Evolutionary conservation across 2,329 filamentous ascomycete genomes (phyloP), one percentile per base, ranked within the genome.

Genomic region (Lecanoromycetidae sp.): DNA sequence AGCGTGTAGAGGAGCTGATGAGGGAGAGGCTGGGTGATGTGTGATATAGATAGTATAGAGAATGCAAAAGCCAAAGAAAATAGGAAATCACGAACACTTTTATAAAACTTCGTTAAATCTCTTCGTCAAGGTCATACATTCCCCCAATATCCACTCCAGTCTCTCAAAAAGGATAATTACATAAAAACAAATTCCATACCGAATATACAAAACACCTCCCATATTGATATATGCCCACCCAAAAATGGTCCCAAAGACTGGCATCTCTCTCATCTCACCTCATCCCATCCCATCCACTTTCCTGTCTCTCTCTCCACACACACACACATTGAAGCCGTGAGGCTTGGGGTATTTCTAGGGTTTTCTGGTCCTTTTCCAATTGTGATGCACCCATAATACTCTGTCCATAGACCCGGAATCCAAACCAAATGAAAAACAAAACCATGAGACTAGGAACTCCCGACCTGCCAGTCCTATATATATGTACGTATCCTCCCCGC

Each of bases 1-100:
- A 38, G 26, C 42, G 43, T 20, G 48, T 50, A 17, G 38, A 72
- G 5, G 36, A 46, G 2, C 22, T 46, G 9, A 19, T 40, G 13
- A 40, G 23, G 19, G 35, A 40, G 3, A 34, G 44, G 15, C 26
- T 46, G 8, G 44, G 43, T 5, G 36, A 39, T 25, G 33, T 12
- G 10, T 8, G 25, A 17, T 39, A 13, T 17, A 27, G 30, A 23
- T 26, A 19, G 4, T n/a, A 17, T 43, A 26, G 40, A 13, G 17
- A 34, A 23, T 17, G 26, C 13, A 30, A 43, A n/a, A 33, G 5
- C 17, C 30, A 9, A n/a, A 15, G 3, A 3, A 23, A 5, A 8
- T 20, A 33, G 27, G 34, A 19, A 34, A 43, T 17, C 17, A 34
- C 13, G 15, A 34, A 13, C 13, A 12, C 20, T 5, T 10, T 20